Evolutionary conservation across 805 yeast genomes (phyloP), one percentile per base, ranked within the genome.

Genomic region (Monosporozyma unispora): DNA sequence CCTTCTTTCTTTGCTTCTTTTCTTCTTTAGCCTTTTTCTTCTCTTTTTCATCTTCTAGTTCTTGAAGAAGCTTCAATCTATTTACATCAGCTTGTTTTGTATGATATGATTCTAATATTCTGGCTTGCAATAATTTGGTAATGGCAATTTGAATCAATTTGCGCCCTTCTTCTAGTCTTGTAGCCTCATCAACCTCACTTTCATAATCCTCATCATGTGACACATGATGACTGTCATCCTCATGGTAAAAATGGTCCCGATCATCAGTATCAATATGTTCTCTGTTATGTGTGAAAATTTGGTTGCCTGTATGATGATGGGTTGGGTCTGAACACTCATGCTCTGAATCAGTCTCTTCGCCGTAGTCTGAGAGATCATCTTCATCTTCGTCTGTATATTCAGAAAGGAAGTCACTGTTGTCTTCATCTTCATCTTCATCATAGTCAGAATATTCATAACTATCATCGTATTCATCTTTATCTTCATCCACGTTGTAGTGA

Each of bases 51-150:
- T 80, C 82, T 55, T 84, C 89, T 43, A 84, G 69, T 59, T 84
- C 91, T 60, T 76, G 80, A 51, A 84, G 72, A 53, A 84, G 71
- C 51, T 75, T 77, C 50, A 74, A 70, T 10, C 84, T 76, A 50
- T 82, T 74, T 57, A 85, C 93, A 52, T 84, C 87, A 11, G 96
- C 90, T 45, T 84, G 78, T 54, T 80, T 84, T 57, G 84, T 90
- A 53, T 85, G 84, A 61, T 82, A 89, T 0, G 95, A 87, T 28
- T 76, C 79, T 59, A 85, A 72, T 29, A 90, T 77, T 43, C 88
- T 76, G 55, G 79, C 81, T 59, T 85, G 87, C 57, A 90, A 76
- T 61, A 87, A 73, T 48, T 87, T 80, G 4, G 93, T 83, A 1
- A 90, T 86, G 49, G 88, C 84, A 48, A 86, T 74, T 58, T 87